These are phyloP conservation scores for Thraustochytrium sp. DNA, from an alignment of 352 stramenopile genomes.

Conservation along the genomic window DNA sequence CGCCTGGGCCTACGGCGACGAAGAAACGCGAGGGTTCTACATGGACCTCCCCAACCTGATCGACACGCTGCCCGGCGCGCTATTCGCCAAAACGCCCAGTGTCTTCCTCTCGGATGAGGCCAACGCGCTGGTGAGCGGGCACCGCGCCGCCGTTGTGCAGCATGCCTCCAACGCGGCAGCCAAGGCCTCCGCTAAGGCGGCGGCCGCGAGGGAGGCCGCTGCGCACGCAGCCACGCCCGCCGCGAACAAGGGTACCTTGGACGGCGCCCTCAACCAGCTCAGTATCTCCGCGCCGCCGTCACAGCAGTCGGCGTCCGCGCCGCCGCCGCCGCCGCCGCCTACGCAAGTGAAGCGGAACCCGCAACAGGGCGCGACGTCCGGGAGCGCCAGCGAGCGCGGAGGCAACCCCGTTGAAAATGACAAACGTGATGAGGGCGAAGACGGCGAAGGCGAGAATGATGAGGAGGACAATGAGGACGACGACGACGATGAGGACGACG, in stretches of 20 bases:
- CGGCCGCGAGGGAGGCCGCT: neutral
- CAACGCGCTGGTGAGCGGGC: neutral
- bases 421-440: too few species aligned
- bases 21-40: slow-evolving; percentile 92
- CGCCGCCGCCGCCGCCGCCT: neutral
- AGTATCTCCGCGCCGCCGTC: neutral
- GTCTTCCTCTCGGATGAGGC: neutral
- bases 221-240: neutral
- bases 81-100: slow-evolving; percentile 38
- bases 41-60: slow-evolving; percentile 91
- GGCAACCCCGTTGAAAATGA: neutral
- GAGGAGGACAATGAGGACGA: slow-evolving; percentile 54
- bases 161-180: neutral
- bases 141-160: neutral
- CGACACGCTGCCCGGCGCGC: slow-evolving; percentile 79
- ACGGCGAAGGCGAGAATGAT: slow-evolving; percentile 50
- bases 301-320: neutral
- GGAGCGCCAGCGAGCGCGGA: neutral
- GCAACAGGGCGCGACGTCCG: too few species aligned
- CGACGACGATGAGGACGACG: slow-evolving; percentile 55
- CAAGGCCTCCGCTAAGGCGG: neutral
- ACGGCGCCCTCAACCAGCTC: slow-evolving; percentile 28
- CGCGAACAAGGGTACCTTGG: slow-evolving; percentile 33
- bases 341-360: too few species aligned
- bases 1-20: slow-evolving; percentile 84